These are phyloP conservation scores for Geosmithia putterillii DNA, from an alignment of 2,329 filamentous ascomycete genomes.

Conservation along the genomic window DNA sequence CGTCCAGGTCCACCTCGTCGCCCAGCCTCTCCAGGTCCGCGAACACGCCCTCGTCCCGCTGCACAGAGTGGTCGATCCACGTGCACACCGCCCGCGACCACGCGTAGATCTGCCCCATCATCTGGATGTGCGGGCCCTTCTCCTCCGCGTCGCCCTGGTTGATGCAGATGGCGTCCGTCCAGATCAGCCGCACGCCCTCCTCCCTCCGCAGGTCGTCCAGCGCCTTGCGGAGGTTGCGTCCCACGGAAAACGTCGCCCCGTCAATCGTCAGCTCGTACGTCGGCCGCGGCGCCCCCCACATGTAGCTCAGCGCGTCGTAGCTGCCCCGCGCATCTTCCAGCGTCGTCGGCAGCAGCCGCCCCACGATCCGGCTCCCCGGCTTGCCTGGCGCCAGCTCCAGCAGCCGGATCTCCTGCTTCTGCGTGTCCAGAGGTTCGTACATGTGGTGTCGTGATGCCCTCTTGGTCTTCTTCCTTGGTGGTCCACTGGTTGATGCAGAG, in stretches of 20 bases:
- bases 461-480: too few relatives aligned
- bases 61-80: not conserved
- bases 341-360: not conserved
- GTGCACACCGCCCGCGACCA: not conserved
- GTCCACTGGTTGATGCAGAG: too few relatives aligned
- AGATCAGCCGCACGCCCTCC: not conserved
- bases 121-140: constrained; percentile 1
- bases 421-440: not conserved
- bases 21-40: not conserved
- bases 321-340: not conserved
- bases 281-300: constrained; percentile 4
- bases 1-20: not conserved
- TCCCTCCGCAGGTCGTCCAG: not conserved
- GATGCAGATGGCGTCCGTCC: constrained; percentile 4
- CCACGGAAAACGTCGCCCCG: not conserved
- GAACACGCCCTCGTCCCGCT: not conserved
- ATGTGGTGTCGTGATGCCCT: too few relatives aligned
- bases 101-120: constrained; percentile 2
- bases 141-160: constrained; percentile 4
- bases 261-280: not conserved
- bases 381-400: not conserved
- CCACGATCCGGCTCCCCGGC: not conserved
- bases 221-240: not conserved
- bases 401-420: not conserved
- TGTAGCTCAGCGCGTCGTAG: constrained; percentile 5